Evolutionary conservation across 805 yeast species (phyloP), one percentile per base, ranked within the genome.

Genomic region (Zygoascus tannicola): DNA sequence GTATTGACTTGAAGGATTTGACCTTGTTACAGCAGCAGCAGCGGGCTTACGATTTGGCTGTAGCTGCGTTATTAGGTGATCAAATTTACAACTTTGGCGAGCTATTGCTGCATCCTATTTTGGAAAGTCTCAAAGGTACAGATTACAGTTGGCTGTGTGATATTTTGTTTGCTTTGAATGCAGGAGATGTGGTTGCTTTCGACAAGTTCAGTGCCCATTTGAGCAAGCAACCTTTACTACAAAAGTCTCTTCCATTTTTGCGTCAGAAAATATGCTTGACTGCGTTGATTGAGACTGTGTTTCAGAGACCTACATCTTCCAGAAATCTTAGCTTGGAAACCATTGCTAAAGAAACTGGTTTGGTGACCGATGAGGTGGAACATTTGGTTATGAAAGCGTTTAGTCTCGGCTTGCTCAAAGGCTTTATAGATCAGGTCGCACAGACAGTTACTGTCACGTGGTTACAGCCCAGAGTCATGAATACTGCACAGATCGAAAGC

Each of bases 381-480:
- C 83, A 81, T 56, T 70, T 92, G 57, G 81, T 90, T 26, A 88
- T 92, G 82, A 85, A 85, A 67, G 88, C 96, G 33, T 76, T 92
- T 50, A 78, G 92, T 50, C 68, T 92, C 45, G 85, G 84, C 15
- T 71, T 92, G 52, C 73, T 92, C 57, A 78, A 78, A 62, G 98
- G 98, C n/a, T 71, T 76, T 41, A 90, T 92, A 54, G 94, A 92
- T 61, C 94, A 92, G 67, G 85, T 87, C 35, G 75, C 76, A 40
- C 76, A 81, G 61, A 68, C 81, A 12, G 83, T 92, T 45, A 78
- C 81, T 28, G 79, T 92, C 39, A 78, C 83, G 22, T 92, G 98
- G 98, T 81, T 90, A 49, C 97, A 92, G 70, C 97, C 98, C 47
- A 75, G 97, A 57, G 85, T 87, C 44, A 81, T 92, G 73, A 85